Conservation (phyloP, 1,284 basidiomycete genomes). For the Taiwanofungus camphoratus region DNA sequence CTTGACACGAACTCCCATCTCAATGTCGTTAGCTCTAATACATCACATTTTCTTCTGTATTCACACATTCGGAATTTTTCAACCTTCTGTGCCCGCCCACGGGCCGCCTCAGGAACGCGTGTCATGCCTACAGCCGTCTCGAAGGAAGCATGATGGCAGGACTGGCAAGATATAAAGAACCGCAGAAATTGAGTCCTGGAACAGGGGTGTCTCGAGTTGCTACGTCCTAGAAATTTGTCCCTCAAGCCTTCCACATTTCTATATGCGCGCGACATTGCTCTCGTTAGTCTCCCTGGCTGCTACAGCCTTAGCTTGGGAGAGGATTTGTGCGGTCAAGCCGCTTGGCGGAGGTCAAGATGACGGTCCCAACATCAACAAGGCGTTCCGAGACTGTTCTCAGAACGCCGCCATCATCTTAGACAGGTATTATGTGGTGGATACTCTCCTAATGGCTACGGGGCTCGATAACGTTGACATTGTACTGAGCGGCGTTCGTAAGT, state of each 20-base stretch:
- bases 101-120: too few species aligned
- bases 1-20: too few species aligned
- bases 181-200: too few species aligned
- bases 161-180: too few species aligned
- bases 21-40: too few species aligned
- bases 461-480: constrained; percentile 36
- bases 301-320: constrained; percentile 7
- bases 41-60: too few species aligned
- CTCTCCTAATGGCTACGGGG: constrained; percentile 33
- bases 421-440: constrained; percentile 35
- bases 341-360: constrained; percentile 33
- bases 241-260: neutral
- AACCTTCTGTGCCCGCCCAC: too few species aligned
- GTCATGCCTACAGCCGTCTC: too few species aligned
- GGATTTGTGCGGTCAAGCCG: constrained; percentile 27
- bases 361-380: constrained; percentile 29
- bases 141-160: too few species aligned
- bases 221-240: too few species aligned
- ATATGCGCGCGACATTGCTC: constrained; percentile 10
- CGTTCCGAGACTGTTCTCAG: constrained; percentile 28
- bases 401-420: constrained; percentile 30
- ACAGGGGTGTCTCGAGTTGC: too few species aligned
- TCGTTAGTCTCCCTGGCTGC: constrained; percentile 6
- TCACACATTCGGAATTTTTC: too few species aligned
- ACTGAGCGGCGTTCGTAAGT: constrained; percentile 31